Base-by-base conservation (phyloP, 805 yeast species). In the Lipomyces yamanashiensis region DNA sequence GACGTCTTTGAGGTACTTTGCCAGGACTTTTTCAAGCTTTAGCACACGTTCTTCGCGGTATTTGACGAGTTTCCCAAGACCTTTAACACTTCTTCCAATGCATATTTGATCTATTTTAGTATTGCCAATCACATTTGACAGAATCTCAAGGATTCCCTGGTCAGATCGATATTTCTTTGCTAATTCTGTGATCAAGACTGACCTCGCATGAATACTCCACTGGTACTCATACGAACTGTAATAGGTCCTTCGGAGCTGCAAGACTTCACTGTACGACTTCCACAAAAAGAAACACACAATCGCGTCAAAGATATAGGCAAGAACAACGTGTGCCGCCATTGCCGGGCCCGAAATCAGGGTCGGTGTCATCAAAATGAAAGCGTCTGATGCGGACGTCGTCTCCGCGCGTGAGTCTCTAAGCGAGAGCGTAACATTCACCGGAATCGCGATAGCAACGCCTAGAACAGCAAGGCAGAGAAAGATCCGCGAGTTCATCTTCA, bases 311-410 rank as follows among this genome's bases (percentile, higher is more conserved):
- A 70, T 64, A 71, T 76, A 77, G 12, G 75, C 76, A 21, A 76
- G 65, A 19, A 71, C 74, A 2, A 75, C 73, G 54, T 77, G 80
- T 15, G 77, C 73, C 1, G 71, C 62, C 67, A 77, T 63, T 28
- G 77, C 74, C 8, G 40, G 58, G 5, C 76, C 75, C 1, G 69
- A 45, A 7, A 77, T 63, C 41, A 74, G 66, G 0, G 76, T 67
- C 1, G 80, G 80, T 2, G 80, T 78, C 72, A 76, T 71, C 12
- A 76, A 67, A 17, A 75, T 59, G 54, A 77, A 73, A 6, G 77
- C 75, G 52, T 76, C 77, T 8, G 71, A 55, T 19, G 67, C 62
- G 2, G 67, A 64, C 13, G 70, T 66, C n/a, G 70, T 67, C 13
- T 65, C 33, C 17, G 69, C 64, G 3, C 40, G 50, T 12, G 61